A percentile compares a stretch with the other conserved stretches of the same genome.
Conservation (phyloP, 129 eudicot species). For the Rutidosis leptorrhynchoides region DNA sequence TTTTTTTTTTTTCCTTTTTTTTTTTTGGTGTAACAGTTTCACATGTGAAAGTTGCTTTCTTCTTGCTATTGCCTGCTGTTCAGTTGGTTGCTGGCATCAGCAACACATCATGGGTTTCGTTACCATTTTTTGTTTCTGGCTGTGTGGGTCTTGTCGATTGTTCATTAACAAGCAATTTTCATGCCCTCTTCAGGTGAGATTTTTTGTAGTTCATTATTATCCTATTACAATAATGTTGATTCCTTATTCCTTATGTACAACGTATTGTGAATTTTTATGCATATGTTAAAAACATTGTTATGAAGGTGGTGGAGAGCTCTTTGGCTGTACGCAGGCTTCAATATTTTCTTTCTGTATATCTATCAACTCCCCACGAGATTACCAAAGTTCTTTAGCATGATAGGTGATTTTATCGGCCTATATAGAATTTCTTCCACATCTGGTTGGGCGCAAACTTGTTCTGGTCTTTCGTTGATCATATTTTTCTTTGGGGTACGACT, state of each 20-base stretch:
- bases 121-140: conserved; percentile 93
- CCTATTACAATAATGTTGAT: conserved; percentile 9
- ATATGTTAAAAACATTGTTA: conserved; percentile 22
- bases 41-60: conserved; percentile 73
- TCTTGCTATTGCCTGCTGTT: conserved; percentile 80
- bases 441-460: conserved; percentile 71
- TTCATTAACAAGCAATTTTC: conserved; percentile 95
- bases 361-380: conserved; percentile 75
- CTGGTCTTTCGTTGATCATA: conserved; percentile 65
- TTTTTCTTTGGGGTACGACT: conserved; percentile 72
- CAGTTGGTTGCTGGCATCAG: conserved; percentile 89
- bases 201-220: conserved; percentile 12
- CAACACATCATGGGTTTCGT: conserved; percentile 93
- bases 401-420: conserved; percentile 72
- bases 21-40: conserved; percentile 51
- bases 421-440: conserved; percentile 59
- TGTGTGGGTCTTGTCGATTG: conserved; percentile 95
- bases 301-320: conserved; percentile 97
- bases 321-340: conserved; percentile 82
- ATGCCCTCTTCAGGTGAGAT: conserved; percentile 89
- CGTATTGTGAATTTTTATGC: conserved; percentile 26
- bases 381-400: conserved; percentile 37
- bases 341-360: conserved; percentile 55
- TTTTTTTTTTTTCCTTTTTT: conserved; percentile 9
- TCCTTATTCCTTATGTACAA: conserved; percentile 11